Conservation (phyloP, 495 filamentous ascomycete species). For the Penicilliopsis zonata region DNA sequence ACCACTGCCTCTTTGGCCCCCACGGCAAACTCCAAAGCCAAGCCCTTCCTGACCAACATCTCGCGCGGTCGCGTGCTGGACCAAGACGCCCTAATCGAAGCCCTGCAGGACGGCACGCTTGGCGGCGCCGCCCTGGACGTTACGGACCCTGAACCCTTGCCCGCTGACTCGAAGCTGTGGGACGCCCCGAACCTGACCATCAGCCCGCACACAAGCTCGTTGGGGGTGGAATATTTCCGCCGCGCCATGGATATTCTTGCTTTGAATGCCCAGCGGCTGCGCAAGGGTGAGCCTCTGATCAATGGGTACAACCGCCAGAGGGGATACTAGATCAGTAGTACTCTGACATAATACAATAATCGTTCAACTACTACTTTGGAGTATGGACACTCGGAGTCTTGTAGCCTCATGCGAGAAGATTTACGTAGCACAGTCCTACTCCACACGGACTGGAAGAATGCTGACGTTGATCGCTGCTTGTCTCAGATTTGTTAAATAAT, state of each 20-base stretch:
- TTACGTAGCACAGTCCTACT: too few relatives aligned
- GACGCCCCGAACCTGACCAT: constrained; percentile 60
- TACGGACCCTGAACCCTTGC: constrained; percentile 73
- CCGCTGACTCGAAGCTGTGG: constrained; percentile 58
- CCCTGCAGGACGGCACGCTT: constrained; percentile 32
- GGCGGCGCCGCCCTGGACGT: constrained; percentile 75
- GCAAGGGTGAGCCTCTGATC: constrained; percentile 52
- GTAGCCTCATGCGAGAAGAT: too few relatives aligned
- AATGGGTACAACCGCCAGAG: constrained; percentile 54
- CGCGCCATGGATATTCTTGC: constrained; percentile 49
- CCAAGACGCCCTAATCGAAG: constrained; percentile 52
- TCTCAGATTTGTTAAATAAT: too few relatives aligned
- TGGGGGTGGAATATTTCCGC: constrained; percentile 43
- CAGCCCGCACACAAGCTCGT: constrained; percentile 68
- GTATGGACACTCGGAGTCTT: too few relatives aligned
- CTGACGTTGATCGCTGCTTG: too few relatives aligned
- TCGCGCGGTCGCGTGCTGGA: constrained; percentile 60
- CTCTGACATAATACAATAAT: too few relatives aligned
- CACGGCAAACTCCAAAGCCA: too few relatives aligned
- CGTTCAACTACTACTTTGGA: too few relatives aligned
- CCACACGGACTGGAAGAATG: too few relatives aligned
- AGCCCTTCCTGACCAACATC: constrained; percentile 58
- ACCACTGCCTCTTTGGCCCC: too few relatives aligned
- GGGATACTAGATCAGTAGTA: constrained; percentile 21
- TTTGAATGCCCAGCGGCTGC: constrained; percentile 46